These are phyloP conservation scores for Fraxinus nigra DNA, from an alignment of 305 asterid genomes.

Conservation along the genomic window DNA sequence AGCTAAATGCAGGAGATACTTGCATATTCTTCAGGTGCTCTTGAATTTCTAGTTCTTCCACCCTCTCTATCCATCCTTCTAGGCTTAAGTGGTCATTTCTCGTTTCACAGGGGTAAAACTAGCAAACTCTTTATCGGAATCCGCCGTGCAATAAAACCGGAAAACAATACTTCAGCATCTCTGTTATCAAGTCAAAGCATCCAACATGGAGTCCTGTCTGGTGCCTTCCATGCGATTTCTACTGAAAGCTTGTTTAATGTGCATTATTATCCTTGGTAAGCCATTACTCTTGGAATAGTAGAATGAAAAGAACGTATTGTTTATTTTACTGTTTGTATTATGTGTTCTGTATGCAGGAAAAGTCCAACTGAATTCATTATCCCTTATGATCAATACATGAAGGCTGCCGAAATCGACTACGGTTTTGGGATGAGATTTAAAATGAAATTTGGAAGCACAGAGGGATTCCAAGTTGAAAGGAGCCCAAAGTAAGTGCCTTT, in stretches of 20 bases:
- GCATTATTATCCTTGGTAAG: constrained; percentile 16
- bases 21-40: neutral
- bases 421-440: constrained; percentile 10
- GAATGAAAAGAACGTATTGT: neutral
- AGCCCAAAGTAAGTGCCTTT: neutral
- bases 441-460: constrained; percentile 7
- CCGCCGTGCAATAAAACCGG: constrained; percentile 5
- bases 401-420: neutral
- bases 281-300: neutral
- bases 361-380: constrained; percentile 7
- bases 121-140: constrained; percentile 6
- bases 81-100: neutral
- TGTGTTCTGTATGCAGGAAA: constrained; percentile 5
- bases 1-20: neutral
- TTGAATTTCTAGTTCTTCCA: neutral
- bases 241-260: constrained; percentile 19
- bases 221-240: constrained; percentile 13
- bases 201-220: constrained; percentile 13
- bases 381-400: constrained; percentile 16
- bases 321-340: neutral
- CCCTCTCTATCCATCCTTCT: neutral
- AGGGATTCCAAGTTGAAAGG: neutral
- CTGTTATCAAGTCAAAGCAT: constrained; percentile 8
- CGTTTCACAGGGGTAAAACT: constrained; percentile 1
- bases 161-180: neutral